Conservation (phyloP, 2,329 filamentous ascomycete species). For the Coniochaeta sp. region DNA sequence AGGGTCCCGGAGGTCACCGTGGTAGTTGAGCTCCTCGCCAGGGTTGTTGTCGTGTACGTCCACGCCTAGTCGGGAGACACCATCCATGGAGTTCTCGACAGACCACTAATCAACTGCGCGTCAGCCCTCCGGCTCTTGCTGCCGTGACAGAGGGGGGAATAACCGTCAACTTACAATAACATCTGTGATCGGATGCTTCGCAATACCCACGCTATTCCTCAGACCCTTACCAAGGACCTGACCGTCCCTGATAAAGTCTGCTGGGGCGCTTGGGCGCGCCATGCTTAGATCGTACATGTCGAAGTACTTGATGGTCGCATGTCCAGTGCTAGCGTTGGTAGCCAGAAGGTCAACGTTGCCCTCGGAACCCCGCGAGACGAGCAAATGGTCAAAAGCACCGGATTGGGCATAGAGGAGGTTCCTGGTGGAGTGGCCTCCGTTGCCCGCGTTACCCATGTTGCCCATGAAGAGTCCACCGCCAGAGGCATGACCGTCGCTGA, state of each 20-base stretch:
- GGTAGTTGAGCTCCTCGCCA: conserved; percentile 58
- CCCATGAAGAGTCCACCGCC: conserved; percentile 33
- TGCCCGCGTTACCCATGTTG: conserved; percentile 38
- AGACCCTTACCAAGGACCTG: conserved; percentile 22
- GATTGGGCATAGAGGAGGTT: conserved; percentile 38
- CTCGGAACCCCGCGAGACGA: conserved; percentile 24
- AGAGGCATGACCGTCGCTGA: conserved; percentile 28
- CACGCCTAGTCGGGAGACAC: conserved; percentile 40
- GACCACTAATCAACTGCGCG: conserved; percentile 28
- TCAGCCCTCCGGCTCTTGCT: no score
- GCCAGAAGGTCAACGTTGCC: not conserved
- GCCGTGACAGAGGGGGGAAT: no score
- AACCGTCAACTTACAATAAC: conserved; percentile 19
- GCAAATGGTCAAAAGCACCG: conserved; percentile 38
- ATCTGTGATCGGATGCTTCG: conserved; percentile 31
- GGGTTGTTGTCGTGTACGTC: conserved; percentile 56
- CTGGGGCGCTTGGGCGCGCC: not conserved
- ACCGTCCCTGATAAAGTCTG: conserved; percentile 34
- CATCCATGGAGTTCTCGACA: conserved; percentile 58
- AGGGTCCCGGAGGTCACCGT: conserved; percentile 49
- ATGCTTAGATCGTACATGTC: conserved; percentile 17
- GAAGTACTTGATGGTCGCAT: conserved; percentile 2
- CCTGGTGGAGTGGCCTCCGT: conserved; percentile 40
- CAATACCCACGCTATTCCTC: conserved; percentile 56
- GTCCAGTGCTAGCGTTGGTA: not conserved